A percentile compares a stretch with the other conserved stretches of the same genome.
These are phyloP conservation scores for Colletotrichum destructivum DNA, from an alignment of 2,329 filamentous ascomycete genomes.

Conservation along the genomic window DNA sequence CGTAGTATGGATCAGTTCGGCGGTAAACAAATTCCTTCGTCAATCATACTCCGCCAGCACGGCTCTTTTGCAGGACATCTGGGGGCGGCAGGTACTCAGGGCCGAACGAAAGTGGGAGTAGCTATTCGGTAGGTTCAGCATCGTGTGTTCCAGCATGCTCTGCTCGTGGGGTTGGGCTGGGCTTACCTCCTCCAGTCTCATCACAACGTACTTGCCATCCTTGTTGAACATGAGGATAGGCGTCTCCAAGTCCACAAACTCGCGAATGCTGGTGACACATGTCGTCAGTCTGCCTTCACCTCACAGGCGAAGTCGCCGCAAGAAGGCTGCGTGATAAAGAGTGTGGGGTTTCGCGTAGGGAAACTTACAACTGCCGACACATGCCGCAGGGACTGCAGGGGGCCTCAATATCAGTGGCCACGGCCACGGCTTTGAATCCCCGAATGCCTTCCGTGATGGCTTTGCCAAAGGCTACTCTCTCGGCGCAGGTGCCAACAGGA, in stretches of 20 bases:
- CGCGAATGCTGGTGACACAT: constrained; percentile 75
- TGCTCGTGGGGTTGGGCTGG: constrained; percentile 42
- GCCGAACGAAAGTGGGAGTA: constrained; percentile 79
- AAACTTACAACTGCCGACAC: constrained; percentile 89
- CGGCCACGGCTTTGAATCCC: constrained; percentile 83
- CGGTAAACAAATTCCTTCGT: neutral
- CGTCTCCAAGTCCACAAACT: constrained; percentile 78
- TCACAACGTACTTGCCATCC: constrained; percentile 79
- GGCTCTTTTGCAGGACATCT: constrained; percentile 42
- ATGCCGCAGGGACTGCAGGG: constrained; percentile 90
- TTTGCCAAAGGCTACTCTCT: constrained; percentile 88
- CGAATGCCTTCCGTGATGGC: constrained; percentile 76
- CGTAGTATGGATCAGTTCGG: too few relatives aligned
- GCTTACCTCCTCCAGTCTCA: constrained; percentile 77
- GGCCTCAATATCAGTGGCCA: constrained; percentile 83
- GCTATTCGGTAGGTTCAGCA: constrained; percentile 56
- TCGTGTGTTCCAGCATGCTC: neutral
- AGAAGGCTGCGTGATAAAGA: neutral
- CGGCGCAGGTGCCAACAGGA: constrained; percentile 95
- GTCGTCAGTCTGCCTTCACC: constrained; percentile 14
- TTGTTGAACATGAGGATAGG: constrained; percentile 96
- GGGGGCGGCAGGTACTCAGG: constrained; percentile 70
- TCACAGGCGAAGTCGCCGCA: neutral
- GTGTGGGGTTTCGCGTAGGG: neutral
- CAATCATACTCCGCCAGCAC: constrained; percentile 2